Conservation (phyloP, 163 green algal species). For the Picocystis sp. region DNA sequence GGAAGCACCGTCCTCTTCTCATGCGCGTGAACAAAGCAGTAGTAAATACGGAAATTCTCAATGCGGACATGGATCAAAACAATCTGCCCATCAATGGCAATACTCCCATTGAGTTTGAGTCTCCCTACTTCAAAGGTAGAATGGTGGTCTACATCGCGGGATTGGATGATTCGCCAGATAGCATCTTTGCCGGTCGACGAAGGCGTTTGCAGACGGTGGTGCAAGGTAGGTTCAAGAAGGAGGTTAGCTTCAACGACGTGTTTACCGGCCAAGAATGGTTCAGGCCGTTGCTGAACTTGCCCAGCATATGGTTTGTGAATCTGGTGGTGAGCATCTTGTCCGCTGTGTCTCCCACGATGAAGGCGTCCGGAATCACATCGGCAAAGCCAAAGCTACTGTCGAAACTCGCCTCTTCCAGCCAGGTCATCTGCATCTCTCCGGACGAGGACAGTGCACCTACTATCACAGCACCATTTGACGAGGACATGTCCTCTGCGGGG, state of each 20-base stretch:
- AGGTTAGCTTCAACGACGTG: slow-evolving; percentile 26
- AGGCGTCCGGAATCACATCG: slow-evolving; percentile 7
- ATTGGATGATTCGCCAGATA: too few relatives aligned
- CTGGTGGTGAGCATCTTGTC: slow-evolving; percentile 29
- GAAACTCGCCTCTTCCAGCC: slow-evolving; percentile 29
- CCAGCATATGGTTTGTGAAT: slow-evolving; percentile 32
- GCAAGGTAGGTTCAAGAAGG: slow-evolving; percentile 42
- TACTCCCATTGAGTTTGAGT: too few relatives aligned
- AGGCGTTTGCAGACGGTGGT: slow-evolving; percentile 2
- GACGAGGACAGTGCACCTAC: too few relatives aligned
- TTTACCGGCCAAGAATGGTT: slow-evolving; percentile 44
- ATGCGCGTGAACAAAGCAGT: too few relatives aligned
- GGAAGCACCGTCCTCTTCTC: too few relatives aligned
- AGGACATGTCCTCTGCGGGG: slow-evolving; percentile 10
- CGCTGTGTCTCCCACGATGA: slow-evolving; percentile 18
- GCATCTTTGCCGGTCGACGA: too few relatives aligned
- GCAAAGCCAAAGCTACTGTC: slow-evolving; percentile 25
- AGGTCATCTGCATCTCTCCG: slow-evolving; percentile 18
- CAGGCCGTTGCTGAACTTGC: slow-evolving; percentile 17
- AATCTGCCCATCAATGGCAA: too few relatives aligned
- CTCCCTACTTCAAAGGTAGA: too few relatives aligned
- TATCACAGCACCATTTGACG: too few relatives aligned
- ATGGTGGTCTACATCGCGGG: too few relatives aligned
- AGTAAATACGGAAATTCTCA: too few relatives aligned
- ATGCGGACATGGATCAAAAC: too few relatives aligned